Conservation (phyloP, 495 filamentous ascomycete genomes). For the Thozetella sp. region DNA sequence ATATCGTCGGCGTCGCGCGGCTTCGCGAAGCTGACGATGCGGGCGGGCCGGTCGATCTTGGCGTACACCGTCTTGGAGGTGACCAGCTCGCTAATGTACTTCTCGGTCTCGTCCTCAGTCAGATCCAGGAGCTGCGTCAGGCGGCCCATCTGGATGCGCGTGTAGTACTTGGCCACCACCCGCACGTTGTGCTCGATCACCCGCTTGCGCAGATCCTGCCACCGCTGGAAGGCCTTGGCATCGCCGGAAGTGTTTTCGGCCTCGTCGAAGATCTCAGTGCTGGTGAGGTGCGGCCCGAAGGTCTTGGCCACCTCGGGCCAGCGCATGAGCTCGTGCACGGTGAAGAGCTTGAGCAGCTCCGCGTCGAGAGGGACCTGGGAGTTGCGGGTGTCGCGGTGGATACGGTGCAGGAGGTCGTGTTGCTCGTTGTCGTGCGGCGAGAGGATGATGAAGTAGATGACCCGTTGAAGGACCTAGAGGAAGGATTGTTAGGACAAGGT, state of each 20-base stretch:
- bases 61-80: slow-evolving; percentile 96
- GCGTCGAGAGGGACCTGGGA: slow-evolving; percentile 71
- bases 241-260: slow-evolving; percentile 63
- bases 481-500: slow-evolving; percentile 36
- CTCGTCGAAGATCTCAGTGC: slow-evolving; percentile 84
- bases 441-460: slow-evolving; percentile 96
- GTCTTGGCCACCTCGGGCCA: slow-evolving; percentile 89
- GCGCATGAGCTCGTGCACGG: slow-evolving; percentile 94
- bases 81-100: slow-evolving; percentile 94
- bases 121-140: slow-evolving; percentile 89
- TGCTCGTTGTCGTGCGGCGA: slow-evolving; percentile 98
- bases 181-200: slow-evolving; percentile 99
- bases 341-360: slow-evolving; percentile 88
- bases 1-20: slow-evolving; percentile 95
- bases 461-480: slow-evolving; percentile 73
- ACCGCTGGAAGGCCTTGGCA: slow-evolving; percentile 77
- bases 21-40: slow-evolving; percentile 90
- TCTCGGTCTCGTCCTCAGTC: slow-evolving; percentile 93
- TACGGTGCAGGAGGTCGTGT: slow-evolving; percentile 93
- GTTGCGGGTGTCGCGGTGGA: slow-evolving; percentile 72
- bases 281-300: slow-evolving; percentile 86
- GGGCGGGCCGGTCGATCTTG: slow-evolving; percentile 93
- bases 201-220: slow-evolving; percentile 93
- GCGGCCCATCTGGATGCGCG: slow-evolving; percentile 88
- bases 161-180: slow-evolving; percentile 98